These are phyloP conservation scores for Phoenix roebelenii DNA, from an alignment of 176 grass and related monocot genomes.

Conservation along the genomic window DNA sequence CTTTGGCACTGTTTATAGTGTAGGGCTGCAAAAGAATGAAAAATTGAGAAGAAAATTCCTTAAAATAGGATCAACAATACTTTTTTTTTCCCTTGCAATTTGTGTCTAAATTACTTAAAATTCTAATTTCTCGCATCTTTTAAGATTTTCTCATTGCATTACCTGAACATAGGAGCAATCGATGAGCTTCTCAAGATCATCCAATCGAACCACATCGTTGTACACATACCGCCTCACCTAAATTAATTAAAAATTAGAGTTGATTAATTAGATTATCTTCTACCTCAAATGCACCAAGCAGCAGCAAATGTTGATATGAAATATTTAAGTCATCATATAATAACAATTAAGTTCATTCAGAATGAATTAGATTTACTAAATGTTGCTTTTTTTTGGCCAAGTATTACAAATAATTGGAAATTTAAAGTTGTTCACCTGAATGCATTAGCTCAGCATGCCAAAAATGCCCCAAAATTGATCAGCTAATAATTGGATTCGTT, in stretches of 20 bases:
- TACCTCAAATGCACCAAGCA: too few species aligned
- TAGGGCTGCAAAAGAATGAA: slow-evolving; percentile 41
- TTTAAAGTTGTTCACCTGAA: too few species aligned
- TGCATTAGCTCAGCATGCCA: neutral
- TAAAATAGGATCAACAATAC: neutral
- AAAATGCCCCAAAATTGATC: neutral
- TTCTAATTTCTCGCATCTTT: neutral
- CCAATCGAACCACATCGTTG: slow-evolving; percentile 84
- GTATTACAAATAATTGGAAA: too few species aligned
- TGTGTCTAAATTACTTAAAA: neutral
- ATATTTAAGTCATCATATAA: too few species aligned
- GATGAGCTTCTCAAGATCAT: slow-evolving; percentile 83
- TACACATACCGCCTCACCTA: slow-evolving; percentile 94
- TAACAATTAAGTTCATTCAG: too few species aligned
- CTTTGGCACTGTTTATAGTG: slow-evolving; percentile 96
- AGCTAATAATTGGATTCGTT: slow-evolving; percentile 1
- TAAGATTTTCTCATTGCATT: too few species aligned
- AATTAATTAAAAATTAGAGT: neutral
- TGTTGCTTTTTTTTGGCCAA: too few species aligned
- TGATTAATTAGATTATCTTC: neutral
- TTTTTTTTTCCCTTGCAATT: neutral
- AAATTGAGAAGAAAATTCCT: neutral
- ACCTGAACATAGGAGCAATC: slow-evolving; percentile 95
- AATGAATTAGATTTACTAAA: too few species aligned
- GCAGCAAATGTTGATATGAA: too few species aligned